Evolutionary conservation across 345 rosid genomes (phyloP).

Genomic region (Salix exigua): DNA sequence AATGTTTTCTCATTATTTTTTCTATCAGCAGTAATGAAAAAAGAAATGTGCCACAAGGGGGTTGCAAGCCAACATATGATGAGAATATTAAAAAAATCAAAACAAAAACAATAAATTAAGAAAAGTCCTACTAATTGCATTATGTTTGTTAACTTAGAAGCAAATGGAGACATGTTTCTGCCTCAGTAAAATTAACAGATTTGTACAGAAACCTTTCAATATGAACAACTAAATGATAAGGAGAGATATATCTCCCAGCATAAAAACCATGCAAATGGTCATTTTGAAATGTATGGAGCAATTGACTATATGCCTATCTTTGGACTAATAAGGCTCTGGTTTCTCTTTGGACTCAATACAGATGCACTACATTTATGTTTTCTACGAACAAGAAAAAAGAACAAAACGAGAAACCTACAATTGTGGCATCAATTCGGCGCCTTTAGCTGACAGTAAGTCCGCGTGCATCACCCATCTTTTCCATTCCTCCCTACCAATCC

Average conservation of each 20-base stretch:
- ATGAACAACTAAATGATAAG: not conserved
- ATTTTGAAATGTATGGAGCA: not conserved
- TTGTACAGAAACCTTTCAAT: not conserved
- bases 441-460: constrained; percentile 73
- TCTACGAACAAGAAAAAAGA: constrained; percentile 15
- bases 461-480: constrained; percentile 85
- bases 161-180: not conserved
- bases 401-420: constrained; percentile 65
- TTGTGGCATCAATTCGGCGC: constrained; percentile 53
- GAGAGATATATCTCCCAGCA: not conserved
- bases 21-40: not conserved
- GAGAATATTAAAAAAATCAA: not conserved
- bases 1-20: not conserved
- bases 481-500: constrained; percentile 75
- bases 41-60: not conserved
- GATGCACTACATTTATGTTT: not conserved
- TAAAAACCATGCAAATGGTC: not conserved
- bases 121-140: not conserved
- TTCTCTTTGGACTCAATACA: constrained; percentile 1
- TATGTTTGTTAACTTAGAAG: not conserved
- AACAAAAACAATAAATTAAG: not conserved
- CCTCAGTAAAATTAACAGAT: not conserved
- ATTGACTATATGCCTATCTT: not conserved
- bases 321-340: not conserved
- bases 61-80: not conserved